Base-by-base conservation (phyloP, 1,284 basidiomycete species). In the Exobasidium rhododendri region DNA sequence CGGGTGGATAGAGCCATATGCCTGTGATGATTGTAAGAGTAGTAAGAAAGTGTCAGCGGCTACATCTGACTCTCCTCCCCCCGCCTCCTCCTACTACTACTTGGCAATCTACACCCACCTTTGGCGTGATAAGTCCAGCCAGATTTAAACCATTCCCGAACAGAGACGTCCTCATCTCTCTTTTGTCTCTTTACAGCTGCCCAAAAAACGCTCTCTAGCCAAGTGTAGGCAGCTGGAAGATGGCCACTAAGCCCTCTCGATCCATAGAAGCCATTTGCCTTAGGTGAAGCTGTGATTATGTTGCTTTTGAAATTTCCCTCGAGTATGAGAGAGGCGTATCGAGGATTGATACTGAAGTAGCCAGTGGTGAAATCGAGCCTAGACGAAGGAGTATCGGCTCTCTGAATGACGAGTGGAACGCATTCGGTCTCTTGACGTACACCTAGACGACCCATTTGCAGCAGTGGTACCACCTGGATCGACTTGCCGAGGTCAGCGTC, bases 71-170 rank as follows among this genome's bases (percentile, higher is more conserved):
- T 52, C 59, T 43, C 17, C 32, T 24, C 28, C 24, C 50, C 59
- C 54, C 44, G 24, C 46, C 35, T 13, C 31, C 10, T 11, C 52
- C 40, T 62, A 40, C 10, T 58, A 47, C 35, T 44, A 49, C 30
- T 58, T 50, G 35, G 10, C 20, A 54, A 31, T 20, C 52, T 20
- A 29, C 52, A 24, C 72, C 58, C 67, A 92, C 94, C 94, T 85
- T 97, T 98, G 31, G 93, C 91, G 75, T 99, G 94, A 82, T 98
- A 99, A 0, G 94, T 98, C 96, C 96, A 99, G 0, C 89, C 91
- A n/a, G 85, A 81, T 67, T 85, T 86, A 74, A 87, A 85, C 94
- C 94, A 97, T 80, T 97, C 93, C 63, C 83, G 84, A 0, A 62
- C 50, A 11, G 22, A 30, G 7, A 31, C 46, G 47, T 62, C 7